Evolutionary conservation across 371 early-diverging fungal genomes (phyloP), one percentile per base, ranked within the genome.

Genomic region (Haplosporangium sp.): DNA sequence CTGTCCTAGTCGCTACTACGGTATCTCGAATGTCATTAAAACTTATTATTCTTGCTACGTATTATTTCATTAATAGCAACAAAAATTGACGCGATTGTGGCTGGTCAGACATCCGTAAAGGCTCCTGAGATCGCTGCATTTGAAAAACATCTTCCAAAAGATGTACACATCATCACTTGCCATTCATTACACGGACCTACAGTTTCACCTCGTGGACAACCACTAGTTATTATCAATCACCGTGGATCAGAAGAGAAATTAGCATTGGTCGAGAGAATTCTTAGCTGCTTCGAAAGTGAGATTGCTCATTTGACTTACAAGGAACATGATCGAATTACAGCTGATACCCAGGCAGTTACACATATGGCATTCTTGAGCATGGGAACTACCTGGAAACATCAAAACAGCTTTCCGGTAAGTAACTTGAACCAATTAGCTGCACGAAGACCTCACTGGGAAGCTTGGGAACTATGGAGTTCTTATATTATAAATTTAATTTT

Each of bases 271-370:
- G 81, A 93, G 13, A 73, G 86, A 13, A 89, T 96, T 3, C 76
- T 98, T 40, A 85, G 85, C 8, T 88, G 92, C 56, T 90, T 98
- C 19, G 88, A 93, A 67, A 94, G 96, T 4, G 87, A 95, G 53
- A 86, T 96, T 56, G 95, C 96, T 1, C 87, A 92, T 73, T 74
- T 97, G 70, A 87, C 89, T 39, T 91, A 89, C 60, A 85, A 92
- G 72, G 96, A 97, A 68, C 98, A 98, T 71, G 98, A 98, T 77
- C 86, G 90, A 48, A 96, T 98, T 58, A 98, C 98, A 2, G 98
- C 98, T 1, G 97, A 98, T 75, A 98, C 98, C 1, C 98, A 98
- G 83, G 97, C 98, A 6, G 96, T 95, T 13, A 98, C 98, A 2
- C 98, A 98, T 77, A 87, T 96, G 60, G 96, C 97, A 15, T 98